Evolutionary conservation across 169 alveolate genomes (phyloP), one percentile per base, ranked within the genome.

Genomic region (Fabrea salina): DNA sequence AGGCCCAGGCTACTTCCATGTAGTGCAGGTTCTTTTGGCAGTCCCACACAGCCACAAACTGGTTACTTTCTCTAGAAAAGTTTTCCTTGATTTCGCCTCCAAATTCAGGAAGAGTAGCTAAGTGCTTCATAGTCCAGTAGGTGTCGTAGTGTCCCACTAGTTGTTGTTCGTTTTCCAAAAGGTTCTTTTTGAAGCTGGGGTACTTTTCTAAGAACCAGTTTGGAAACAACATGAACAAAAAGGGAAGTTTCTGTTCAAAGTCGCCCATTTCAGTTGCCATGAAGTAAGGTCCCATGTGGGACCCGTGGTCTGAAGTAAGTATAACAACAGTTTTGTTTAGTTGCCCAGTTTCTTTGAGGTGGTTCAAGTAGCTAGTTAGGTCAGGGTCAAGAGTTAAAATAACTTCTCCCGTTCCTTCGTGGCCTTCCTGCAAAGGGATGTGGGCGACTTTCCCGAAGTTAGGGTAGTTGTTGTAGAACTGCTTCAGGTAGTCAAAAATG

Each of bases 361-460:
- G 40, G 35, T 75, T 76, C 68, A 87, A 70, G 71, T 83, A 87
- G 22, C 71, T 49, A 3, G 80, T 56, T 41, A 87, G 59, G 76
- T 72, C 79, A 7, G 67, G 67, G 76, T 82, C 88, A 47, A 87
- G 78, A 80, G 79, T 72, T 68, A 58, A 75, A 6, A 87, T 75
- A 22, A 87, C 89, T 80, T 87, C 92, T 58, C 85, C 85, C 66
- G 92, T 87, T 1, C 92, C 92, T 76, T 87, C 92, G 64, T 87
- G 92, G 0, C 88, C 92, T 72, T 87, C 89, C 54, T 81, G 83
- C 16, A 87, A 79, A 32, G 87, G 75, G 33, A 83, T 39, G 35
- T 82, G 82, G 35, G 83, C 54, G 51, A 83, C 71, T 72, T 87
- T 87, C 49, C 85, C 82, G n/a, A 76, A 80, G 50, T 82, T 54